Evolutionary conservation across 768 basidiomycete genomes (phyloP).

Genomic region (Naganishia randhawae): DNA sequence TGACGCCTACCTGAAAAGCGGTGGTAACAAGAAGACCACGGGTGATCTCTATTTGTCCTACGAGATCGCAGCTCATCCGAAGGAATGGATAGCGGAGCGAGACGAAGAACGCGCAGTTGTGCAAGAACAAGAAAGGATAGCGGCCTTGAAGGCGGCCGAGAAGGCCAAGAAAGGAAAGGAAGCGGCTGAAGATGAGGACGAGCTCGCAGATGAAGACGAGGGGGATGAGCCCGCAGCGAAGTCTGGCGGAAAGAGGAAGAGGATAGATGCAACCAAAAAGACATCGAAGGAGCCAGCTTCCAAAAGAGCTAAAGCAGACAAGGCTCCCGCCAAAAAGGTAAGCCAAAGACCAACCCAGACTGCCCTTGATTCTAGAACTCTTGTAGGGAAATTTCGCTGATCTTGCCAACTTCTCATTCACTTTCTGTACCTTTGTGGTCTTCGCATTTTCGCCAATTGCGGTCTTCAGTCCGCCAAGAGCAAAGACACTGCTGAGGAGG

Average conservation of each 20-base stretch:
- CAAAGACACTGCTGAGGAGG: neutral
- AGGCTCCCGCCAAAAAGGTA: slow-evolving; percentile 28
- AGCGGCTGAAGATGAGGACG: slow-evolving; percentile 44
- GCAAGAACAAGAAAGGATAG: neutral
- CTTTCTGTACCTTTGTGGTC: neutral
- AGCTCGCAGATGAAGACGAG: slow-evolving; percentile 22
- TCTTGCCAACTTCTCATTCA: neutral
- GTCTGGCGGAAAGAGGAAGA: slow-evolving; percentile 35
- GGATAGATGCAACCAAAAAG: slow-evolving; percentile 19
- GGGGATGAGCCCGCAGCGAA: slow-evolving; percentile 30
- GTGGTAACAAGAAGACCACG: slow-evolving; percentile 62
- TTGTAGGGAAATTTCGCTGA: neutral
- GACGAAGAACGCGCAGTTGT: slow-evolving; percentile 38
- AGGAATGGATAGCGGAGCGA: slow-evolving; percentile 56
- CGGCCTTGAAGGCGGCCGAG: no score
- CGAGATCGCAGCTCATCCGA: slow-evolving; percentile 67
- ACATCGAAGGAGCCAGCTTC: slow-evolving; percentile 21
- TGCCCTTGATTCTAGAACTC: neutral
- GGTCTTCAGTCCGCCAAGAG: slow-evolving; percentile 8
- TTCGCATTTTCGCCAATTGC: neutral
- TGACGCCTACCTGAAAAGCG: slow-evolving; percentile 72
- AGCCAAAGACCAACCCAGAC: neutral
- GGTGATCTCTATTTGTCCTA: slow-evolving; percentile 74
- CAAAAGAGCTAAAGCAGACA: slow-evolving; percentile 27
- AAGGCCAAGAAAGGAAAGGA: slow-evolving; percentile 55